These are phyloP conservation scores for Sporobolomyces pararoseus DNA, from an alignment of 768 basidiomycete species.

Conservation along the genomic window DNA sequence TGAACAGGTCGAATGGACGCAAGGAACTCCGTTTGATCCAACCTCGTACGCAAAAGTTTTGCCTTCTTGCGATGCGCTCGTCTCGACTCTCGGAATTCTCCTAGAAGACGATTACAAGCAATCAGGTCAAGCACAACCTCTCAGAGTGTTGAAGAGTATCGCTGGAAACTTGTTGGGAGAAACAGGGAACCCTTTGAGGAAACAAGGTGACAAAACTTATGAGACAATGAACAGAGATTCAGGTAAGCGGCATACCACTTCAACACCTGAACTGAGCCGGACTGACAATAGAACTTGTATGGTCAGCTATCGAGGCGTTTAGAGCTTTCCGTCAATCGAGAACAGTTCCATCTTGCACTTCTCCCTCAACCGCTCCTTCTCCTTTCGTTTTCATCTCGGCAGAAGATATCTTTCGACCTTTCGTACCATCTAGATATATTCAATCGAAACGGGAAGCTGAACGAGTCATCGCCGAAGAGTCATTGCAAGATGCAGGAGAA, in stretches of 20 bases:
- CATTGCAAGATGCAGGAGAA: constrained; percentile 22
- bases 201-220: constrained; percentile 57
- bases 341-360: constrained; percentile 73
- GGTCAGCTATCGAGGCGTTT: constrained; percentile 56
- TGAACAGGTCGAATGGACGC: constrained; percentile 90
- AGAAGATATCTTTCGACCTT: constrained; percentile 83
- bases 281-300: background rate
- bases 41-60: constrained; percentile 68
- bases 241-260: constrained; percentile 55
- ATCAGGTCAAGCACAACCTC: constrained; percentile 54
- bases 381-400: constrained; percentile 90
- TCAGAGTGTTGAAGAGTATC: constrained; percentile 56
- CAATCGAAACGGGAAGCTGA: constrained; percentile 93
- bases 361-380: constrained; percentile 52
- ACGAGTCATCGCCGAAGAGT: constrained; percentile 59
- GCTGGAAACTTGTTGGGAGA: constrained; percentile 53
- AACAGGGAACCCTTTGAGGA: constrained; percentile 59
- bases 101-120: constrained; percentile 81
- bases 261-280: background rate
- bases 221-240: constrained; percentile 82
- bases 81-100: constrained; percentile 89
- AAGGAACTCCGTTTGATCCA: constrained; percentile 75
- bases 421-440: constrained; percentile 82
- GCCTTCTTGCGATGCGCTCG: constrained; percentile 66
- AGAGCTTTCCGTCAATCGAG: constrained; percentile 47